Evolutionary conservation across 306 rosid genomes (phyloP).

Genomic region (Hippophae tibetana): DNA sequence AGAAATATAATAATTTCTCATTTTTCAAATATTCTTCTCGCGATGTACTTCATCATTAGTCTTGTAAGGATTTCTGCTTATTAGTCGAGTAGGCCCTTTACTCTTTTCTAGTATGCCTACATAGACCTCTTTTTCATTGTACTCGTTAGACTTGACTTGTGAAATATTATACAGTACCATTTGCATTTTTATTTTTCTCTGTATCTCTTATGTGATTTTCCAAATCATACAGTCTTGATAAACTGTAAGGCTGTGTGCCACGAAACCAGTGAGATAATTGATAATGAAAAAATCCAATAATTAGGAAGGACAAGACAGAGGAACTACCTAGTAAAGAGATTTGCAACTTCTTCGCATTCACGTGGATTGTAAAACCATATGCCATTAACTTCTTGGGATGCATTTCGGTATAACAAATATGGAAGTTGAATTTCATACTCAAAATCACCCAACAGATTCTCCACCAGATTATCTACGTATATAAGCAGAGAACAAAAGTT

Average conservation of each 20-base stretch:
- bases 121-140: too few species aligned
- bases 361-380: conserved; percentile 93
- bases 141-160: too few species aligned
- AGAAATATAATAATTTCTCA: too few species aligned
- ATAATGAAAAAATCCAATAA: background rate
- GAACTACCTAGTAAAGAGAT: conserved; percentile 67
- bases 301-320: conserved; percentile 6
- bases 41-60: too few species aligned
- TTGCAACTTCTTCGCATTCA: conserved; percentile 91
- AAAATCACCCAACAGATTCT: conserved; percentile 87
- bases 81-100: too few species aligned
- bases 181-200: too few species aligned
- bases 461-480: conserved; percentile 79
- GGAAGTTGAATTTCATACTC: conserved; percentile 90
- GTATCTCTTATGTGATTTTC: too few species aligned
- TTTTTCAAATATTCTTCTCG: too few species aligned
- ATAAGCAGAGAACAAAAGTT: conserved; percentile 3
- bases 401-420: conserved; percentile 78
- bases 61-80: too few species aligned
- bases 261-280: background rate
- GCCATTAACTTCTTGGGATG: conserved; percentile 95
- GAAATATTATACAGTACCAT: too few species aligned
- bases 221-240: too few species aligned
- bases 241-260: background rate
- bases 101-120: too few species aligned